These are phyloP conservation scores for Trichosporon ovoides DNA, from an alignment of 1,284 basidiomycete genomes.

Conservation along the genomic window DNA sequence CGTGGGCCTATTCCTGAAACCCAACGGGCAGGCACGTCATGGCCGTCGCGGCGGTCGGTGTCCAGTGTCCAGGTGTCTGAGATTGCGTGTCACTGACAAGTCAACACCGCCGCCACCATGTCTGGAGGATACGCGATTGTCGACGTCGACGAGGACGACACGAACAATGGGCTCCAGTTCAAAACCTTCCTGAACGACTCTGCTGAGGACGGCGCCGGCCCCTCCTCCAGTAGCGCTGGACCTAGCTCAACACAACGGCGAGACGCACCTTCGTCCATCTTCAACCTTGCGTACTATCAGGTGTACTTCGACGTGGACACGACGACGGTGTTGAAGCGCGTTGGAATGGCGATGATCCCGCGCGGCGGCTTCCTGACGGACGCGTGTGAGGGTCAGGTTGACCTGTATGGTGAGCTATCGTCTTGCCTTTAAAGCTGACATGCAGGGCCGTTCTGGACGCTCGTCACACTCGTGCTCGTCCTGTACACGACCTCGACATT, in stretches of 20 bases:
- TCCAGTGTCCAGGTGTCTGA: neutral
- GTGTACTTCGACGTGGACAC: constrained; percentile 53
- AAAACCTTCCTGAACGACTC: constrained; percentile 38
- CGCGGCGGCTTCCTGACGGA: constrained; percentile 49
- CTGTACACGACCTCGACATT: constrained; percentile 88
- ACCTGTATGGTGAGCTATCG: constrained; percentile 50
- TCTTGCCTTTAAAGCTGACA: neutral
- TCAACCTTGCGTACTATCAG: constrained; percentile 50
- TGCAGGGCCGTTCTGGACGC: constrained; percentile 88
- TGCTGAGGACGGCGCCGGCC: neutral
- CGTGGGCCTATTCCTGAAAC: neutral
- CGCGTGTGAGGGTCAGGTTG: constrained; percentile 50
- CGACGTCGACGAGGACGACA: constrained; percentile 47
- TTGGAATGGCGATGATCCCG: constrained; percentile 49
- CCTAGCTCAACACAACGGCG: neutral
- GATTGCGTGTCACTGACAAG: neutral
- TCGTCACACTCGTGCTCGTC: constrained; percentile 83
- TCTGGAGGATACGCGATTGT: constrained; percentile 45
- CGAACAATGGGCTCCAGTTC: constrained; percentile 43
- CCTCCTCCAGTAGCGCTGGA: neutral
- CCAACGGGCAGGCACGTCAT: neutral
- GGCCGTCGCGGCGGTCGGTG: no score
- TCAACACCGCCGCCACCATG: constrained; percentile 17
- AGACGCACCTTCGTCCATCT: constrained; percentile 41
- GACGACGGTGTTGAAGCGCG: constrained; percentile 47